Conservation (phyloP, 1,284 basidiomycete genomes). For the Ganoderma leucocontextum region DNA sequence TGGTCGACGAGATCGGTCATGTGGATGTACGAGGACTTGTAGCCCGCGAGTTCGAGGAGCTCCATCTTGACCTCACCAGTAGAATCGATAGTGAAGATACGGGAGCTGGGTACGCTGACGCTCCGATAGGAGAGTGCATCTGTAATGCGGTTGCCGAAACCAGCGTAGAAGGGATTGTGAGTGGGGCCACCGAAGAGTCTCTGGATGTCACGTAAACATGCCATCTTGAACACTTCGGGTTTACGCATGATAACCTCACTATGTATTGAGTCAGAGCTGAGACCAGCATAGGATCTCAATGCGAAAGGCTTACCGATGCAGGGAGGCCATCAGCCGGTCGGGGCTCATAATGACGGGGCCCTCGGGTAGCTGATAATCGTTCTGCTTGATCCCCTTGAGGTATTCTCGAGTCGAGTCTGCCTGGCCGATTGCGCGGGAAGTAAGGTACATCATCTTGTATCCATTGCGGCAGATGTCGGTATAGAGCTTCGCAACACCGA, state of each 20-base stretch:
- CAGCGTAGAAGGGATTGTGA: conserved; percentile 92
- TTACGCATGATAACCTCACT: conserved; percentile 99
- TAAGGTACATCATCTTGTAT: conserved; percentile 99
- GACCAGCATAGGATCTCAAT: neutral
- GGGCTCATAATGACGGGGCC: conserved; percentile 99
- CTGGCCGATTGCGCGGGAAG: conserved; percentile 97
- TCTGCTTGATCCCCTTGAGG: conserved; percentile 94
- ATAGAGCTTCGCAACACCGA: conserved; percentile 98
- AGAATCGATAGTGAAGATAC: conserved; percentile 98
- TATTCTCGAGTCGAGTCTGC: conserved; percentile 98
- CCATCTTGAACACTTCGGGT: conserved; percentile 99
- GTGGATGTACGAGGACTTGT: conserved; percentile 97
- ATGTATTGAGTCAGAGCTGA: neutral
- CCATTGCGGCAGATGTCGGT: conserved; percentile 97
- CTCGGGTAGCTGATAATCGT: conserved; percentile 94
- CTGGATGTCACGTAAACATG: conserved; percentile 96
- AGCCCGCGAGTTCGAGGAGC: conserved; percentile 92
- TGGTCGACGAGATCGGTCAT: conserved; percentile 99
- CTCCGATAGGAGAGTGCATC: conserved; percentile 97
- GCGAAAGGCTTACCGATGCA: conserved; percentile 79
- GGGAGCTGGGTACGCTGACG: conserved; percentile 93
- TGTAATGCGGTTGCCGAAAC: conserved; percentile 98
- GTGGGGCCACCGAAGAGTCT: conserved; percentile 83
- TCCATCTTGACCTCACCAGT: conserved; percentile 98
- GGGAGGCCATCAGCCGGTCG: conserved; percentile 92